Conservation (phyloP, 345 rosid species). For the Corchorus olitorius region DNA sequence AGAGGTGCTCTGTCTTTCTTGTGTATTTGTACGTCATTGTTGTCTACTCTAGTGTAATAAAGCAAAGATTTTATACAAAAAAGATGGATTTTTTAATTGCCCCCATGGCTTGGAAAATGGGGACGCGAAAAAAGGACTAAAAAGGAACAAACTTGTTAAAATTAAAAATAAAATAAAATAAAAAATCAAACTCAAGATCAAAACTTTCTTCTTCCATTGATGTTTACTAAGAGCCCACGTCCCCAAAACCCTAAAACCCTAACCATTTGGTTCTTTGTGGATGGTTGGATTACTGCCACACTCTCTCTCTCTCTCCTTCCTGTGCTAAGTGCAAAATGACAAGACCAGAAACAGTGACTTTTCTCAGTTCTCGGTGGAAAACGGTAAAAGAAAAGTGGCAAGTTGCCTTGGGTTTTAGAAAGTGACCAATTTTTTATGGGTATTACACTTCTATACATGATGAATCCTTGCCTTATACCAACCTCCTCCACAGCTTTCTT, state of each 20-base stretch:
- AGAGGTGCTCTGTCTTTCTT: slow-evolving; percentile 24
- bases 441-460: background rate
- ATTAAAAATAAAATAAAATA: background rate
- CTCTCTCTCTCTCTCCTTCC: slow-evolving; percentile 14
- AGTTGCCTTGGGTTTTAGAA: slow-evolving; percentile 20
- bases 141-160: slow-evolving; percentile 9
- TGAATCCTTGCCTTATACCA: background rate
- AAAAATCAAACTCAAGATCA: background rate
- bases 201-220: slow-evolving; percentile 6
- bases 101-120: slow-evolving; percentile 11
- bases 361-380: slow-evolving; percentile 42
- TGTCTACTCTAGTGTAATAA: slow-evolving; percentile 10
- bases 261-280: slow-evolving; percentile 28
- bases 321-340: slow-evolving; percentile 60
- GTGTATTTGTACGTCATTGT: slow-evolving; percentile 22
- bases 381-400: slow-evolving; percentile 24
- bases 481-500: background rate
- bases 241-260: slow-evolving; percentile 41
- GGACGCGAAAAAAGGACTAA: background rate
- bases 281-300: slow-evolving; percentile 18
- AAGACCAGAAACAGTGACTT: slow-evolving; percentile 51
- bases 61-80: background rate
- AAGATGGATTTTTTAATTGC: slow-evolving; percentile 6
- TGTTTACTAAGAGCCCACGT: slow-evolving; percentile 29
- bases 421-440: slow-evolving; percentile 6